Conservation (phyloP, 1,284 basidiomycete species). For the Cronartium ribicola region DNA sequence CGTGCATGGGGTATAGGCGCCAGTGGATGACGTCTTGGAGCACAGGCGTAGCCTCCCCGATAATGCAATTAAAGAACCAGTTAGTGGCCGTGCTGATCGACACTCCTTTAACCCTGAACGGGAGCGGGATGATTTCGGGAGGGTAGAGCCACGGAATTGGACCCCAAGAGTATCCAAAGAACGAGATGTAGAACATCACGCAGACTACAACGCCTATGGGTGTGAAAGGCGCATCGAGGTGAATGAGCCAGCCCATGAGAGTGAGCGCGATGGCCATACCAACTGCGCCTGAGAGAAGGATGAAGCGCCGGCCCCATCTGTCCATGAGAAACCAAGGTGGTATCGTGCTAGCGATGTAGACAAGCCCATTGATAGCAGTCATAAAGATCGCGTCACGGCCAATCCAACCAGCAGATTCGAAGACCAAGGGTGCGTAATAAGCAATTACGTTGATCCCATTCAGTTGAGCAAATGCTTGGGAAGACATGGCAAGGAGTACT, state of each 20-base stretch:
- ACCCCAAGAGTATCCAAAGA: constrained; percentile 52
- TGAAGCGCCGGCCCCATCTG: constrained; percentile 79
- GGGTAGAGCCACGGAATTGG: constrained; percentile 52
- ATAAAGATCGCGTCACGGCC: constrained; percentile 94
- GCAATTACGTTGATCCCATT: constrained; percentile 42
- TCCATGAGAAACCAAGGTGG: constrained; percentile 83
- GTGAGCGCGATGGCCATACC: constrained; percentile 69
- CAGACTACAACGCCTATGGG: constrained; percentile 85
- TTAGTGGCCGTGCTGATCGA: constrained; percentile 76
- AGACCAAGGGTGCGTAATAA: constrained; percentile 47
- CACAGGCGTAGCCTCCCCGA: constrained; percentile 82
- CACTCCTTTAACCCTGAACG: constrained; percentile 87
- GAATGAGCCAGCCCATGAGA: constrained; percentile 87
- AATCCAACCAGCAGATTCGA: constrained; percentile 80
- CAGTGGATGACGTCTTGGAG: constrained; percentile 85
- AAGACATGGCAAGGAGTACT: constrained; percentile 95
- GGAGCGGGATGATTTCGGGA: constrained; percentile 78
- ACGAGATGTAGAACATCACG: constrained; percentile 89
- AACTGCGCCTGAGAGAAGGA: constrained; percentile 86
- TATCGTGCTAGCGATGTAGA: constrained; percentile 36
- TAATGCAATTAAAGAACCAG: constrained; percentile 55
- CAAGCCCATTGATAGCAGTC: constrained; percentile 85
- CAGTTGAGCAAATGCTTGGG: constrained; percentile 90
- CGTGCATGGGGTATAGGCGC: constrained; percentile 93
- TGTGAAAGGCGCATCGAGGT: constrained; percentile 63